These are phyloP conservation scores for Saturnispora quitensis DNA, from an alignment of 805 yeast species.

Conservation along the genomic window DNA sequence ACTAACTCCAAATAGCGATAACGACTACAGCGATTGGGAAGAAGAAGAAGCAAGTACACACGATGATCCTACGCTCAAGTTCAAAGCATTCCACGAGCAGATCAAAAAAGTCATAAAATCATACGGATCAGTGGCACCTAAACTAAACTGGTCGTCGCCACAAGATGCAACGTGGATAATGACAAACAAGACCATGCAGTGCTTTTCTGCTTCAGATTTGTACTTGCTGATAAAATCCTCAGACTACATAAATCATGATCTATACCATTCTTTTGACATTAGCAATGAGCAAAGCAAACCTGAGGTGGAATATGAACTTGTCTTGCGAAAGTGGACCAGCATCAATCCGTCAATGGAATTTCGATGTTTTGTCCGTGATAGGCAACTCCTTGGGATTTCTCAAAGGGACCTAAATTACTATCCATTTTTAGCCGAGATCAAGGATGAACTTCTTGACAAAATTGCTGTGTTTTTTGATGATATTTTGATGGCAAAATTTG, in stretches of 20 bases:
- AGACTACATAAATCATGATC: conserved; percentile 79
- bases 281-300: conserved; percentile 26
- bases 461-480: conserved; percentile 50
- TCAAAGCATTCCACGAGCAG: conserved; percentile 50
- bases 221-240: conserved; percentile 79
- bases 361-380: conserved; percentile 66
- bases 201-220: conserved; percentile 63
- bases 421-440: conserved; percentile 49
- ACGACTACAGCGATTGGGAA: conserved; percentile 73
- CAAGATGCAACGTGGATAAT: conserved; percentile 91
- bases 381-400: conserved; percentile 58
- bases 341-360: conserved; percentile 89
- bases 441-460: conserved; percentile 36
- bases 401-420: conserved; percentile 86
- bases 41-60: conserved; percentile 27
- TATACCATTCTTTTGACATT: conserved; percentile 56
- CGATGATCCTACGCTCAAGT: conserved; percentile 38
- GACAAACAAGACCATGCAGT: conserved; percentile 65
- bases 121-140: conserved; percentile 67
- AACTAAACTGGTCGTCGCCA: conserved; percentile 96
- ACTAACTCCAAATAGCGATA: conserved; percentile 37
- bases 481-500: conserved; percentile 38
- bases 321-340: conserved; percentile 73
- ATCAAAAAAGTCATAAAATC: conserved; percentile 38
- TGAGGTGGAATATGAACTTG: conserved; percentile 40